Evolutionary conservation across 768 basidiomycete species (phyloP).

Genomic region (Serendipita sp.): DNA sequence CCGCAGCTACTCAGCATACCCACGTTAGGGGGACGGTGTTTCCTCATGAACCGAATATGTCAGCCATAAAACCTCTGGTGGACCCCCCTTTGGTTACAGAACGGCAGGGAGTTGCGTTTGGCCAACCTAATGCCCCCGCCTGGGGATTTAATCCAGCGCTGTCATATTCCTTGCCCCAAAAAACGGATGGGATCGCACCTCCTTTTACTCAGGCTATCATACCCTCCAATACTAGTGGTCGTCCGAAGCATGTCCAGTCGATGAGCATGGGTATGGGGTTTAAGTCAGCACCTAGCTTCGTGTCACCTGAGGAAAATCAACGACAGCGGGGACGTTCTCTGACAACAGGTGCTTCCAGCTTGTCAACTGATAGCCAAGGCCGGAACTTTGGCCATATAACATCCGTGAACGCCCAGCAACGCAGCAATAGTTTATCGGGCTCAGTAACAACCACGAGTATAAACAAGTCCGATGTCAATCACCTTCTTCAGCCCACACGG

Average conservation of each 20-base stretch:
- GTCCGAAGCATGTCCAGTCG: neutral
- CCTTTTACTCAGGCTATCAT: no score
- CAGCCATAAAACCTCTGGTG: no score
- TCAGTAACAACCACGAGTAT: neutral
- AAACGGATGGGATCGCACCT: no score
- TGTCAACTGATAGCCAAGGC: neutral
- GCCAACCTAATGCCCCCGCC: no score
- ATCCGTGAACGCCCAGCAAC: neutral
- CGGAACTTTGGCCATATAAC: neutral
- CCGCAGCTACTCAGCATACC: no score
- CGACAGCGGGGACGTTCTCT: neutral
- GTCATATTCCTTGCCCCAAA: no score
- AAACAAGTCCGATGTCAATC: neutral
- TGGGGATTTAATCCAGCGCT: no score
- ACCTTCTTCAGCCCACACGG: neutral
- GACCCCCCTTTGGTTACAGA: no score
- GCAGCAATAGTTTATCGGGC: neutral
- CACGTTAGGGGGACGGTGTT: no score
- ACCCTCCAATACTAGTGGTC: no score
- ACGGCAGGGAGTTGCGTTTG: no score
- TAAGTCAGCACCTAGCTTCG: neutral
- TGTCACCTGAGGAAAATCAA: neutral
- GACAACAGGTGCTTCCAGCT: neutral
- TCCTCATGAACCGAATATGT: no score
- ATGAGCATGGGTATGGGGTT: constrained; percentile 6